These are phyloP conservation scores for Aspergillus sparsus DNA, from an alignment of 495 filamentous ascomycete genomes.

Conservation along the genomic window DNA sequence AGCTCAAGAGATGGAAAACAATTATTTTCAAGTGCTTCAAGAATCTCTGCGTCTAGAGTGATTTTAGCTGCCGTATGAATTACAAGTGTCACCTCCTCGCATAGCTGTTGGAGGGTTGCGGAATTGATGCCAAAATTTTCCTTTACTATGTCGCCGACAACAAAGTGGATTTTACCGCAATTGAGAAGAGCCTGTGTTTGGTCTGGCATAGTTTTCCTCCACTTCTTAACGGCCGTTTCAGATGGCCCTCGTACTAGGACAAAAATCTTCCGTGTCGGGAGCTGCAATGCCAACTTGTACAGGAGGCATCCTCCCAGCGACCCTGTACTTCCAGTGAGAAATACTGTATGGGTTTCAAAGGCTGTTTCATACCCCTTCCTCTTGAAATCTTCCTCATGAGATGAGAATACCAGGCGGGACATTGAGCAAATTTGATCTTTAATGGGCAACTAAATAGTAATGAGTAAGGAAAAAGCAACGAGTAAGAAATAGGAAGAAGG, in stretches of 20 bases:
- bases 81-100: slow-evolving; percentile 36
- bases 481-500: background rate
- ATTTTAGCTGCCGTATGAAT: slow-evolving; percentile 45
- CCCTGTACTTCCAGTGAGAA: slow-evolving; percentile 43
- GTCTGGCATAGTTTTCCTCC: slow-evolving; percentile 35
- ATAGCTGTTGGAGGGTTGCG: slow-evolving; percentile 22
- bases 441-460: too few relatives aligned
- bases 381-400: slow-evolving; percentile 27
- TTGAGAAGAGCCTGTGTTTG: slow-evolving; percentile 33
- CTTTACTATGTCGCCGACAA: slow-evolving; percentile 36
- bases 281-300: slow-evolving; percentile 40
- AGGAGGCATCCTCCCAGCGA: slow-evolving; percentile 41
- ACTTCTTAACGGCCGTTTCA: slow-evolving; percentile 34
- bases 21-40: slow-evolving; percentile 40
- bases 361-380: slow-evolving; percentile 32
- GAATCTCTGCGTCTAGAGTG: slow-evolving; percentile 31
- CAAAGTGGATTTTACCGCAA: slow-evolving; percentile 34
- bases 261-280: slow-evolving; percentile 38
- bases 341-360: slow-evolving; percentile 36
- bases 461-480: background rate
- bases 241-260: slow-evolving; percentile 32
- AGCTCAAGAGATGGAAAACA: slow-evolving; percentile 40
- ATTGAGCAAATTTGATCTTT: slow-evolving; percentile 11
- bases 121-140: slow-evolving; percentile 33
- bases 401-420: slow-evolving; percentile 18